phyloP scores from a whole-genome alignment of 2,329 filamentous ascomycete genomes.

The Phyllosticta citriasiana region DNA sequence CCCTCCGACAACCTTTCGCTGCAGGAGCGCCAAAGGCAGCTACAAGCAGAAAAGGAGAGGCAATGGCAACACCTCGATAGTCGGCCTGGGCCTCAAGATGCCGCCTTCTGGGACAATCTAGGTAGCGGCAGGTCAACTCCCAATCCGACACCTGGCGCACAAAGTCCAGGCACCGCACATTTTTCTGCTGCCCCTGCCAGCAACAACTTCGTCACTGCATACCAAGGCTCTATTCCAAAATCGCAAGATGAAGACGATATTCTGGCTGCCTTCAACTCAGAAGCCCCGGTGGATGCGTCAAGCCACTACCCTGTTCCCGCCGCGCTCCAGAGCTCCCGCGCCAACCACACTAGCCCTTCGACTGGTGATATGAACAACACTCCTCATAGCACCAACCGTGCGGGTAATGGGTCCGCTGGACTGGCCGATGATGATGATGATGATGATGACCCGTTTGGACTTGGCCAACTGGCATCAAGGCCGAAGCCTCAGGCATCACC shows the following conservation, averaged over 20 bases:
- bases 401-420: background rate
- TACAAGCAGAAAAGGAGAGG: conserved; percentile 67
- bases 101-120: conserved; percentile 66
- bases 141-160: conserved; percentile 23
- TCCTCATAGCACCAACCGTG: background rate
- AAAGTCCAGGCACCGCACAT: conserved; percentile 19
- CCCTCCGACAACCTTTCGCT: conserved; percentile 58
- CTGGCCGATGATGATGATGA: conserved; percentile 51
- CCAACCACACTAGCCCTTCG: background rate
- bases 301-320: conserved; percentile 46
- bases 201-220: conserved; percentile 23
- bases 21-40: conserved; percentile 53
- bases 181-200: conserved; percentile 26
- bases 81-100: conserved; percentile 60
- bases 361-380: background rate
- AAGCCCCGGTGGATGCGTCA: conserved; percentile 48
- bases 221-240: conserved; percentile 13
- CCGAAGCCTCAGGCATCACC: conserved; percentile 19
- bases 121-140: conserved; percentile 44
- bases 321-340: conserved; percentile 20
- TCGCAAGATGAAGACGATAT: conserved; percentile 46
- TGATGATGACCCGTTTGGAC: conserved; percentile 77
- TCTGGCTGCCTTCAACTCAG: conserved; percentile 51
- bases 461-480: conserved; percentile 51
- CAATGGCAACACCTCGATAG: conserved; percentile 63